phyloP scores from a whole-genome alignment of 2,329 filamentous ascomycete species.

The Amylocarpus encephaloides region DNA sequence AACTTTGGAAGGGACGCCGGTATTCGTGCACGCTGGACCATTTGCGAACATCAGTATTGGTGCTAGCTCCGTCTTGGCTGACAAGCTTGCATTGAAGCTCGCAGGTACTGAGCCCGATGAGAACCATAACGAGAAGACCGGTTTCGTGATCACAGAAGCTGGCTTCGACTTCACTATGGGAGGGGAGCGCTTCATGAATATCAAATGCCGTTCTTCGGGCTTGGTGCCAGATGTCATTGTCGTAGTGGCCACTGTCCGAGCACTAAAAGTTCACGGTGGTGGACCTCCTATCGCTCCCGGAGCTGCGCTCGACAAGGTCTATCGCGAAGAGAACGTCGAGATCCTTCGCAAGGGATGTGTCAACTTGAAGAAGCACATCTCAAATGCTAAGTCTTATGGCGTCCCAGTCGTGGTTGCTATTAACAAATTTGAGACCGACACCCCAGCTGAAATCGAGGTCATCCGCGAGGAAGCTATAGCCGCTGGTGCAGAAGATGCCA shows the following conservation, averaged over 20 bases:
- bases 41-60: constrained; percentile 99
- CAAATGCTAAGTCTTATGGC: constrained; percentile 82
- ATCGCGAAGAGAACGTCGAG: constrained; percentile 89
- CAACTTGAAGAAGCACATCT: constrained; percentile 92
- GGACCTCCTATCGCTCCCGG: constrained; percentile 90
- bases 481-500: constrained; percentile 88
- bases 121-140: constrained; percentile 72
- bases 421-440: constrained; percentile 94
- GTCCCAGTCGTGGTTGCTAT: constrained; percentile 94
- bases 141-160: constrained; percentile 93
- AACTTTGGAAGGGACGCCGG: constrained; percentile 91
- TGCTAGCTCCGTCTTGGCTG: constrained; percentile 89
- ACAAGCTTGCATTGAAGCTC: constrained; percentile 92
- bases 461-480: constrained; percentile 86
- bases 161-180: constrained; percentile 99
- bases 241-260: constrained; percentile 89
- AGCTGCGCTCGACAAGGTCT: constrained; percentile 76
- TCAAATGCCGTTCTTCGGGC: constrained; percentile 94
- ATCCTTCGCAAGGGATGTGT: constrained; percentile 84
- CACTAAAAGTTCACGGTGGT: constrained; percentile 93
- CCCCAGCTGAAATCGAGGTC: constrained; percentile 81
- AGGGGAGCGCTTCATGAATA: constrained; percentile 99
- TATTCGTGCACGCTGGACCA: constrained; percentile 94
- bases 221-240: constrained; percentile 90
- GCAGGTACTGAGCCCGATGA: constrained; percentile 91